Conservation (phyloP, 177 flowering plant genomes). For the Telopea speciosissima region DNA sequence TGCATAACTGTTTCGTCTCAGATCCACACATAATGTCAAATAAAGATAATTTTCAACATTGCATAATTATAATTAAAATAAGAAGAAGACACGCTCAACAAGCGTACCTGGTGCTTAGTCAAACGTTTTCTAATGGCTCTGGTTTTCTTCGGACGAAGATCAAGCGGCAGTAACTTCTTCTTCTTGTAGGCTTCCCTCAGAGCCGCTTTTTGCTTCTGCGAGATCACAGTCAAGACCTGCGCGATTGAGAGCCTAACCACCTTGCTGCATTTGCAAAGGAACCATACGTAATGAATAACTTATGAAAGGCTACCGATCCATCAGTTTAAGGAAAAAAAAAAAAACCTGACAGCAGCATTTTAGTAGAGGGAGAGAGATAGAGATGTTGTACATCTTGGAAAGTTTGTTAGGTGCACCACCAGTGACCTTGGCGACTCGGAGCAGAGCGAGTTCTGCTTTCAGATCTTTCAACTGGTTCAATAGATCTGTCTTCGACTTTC, state of each 20-base stretch:
- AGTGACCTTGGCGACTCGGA: slow-evolving; percentile 28
- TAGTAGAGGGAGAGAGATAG: neutral
- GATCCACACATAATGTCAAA: no score
- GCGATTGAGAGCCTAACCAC: slow-evolving; percentile 31
- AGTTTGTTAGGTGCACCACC: slow-evolving; percentile 32
- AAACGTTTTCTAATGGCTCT: slow-evolving; percentile 26
- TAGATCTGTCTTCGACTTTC: slow-evolving; percentile 18
- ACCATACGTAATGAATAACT: neutral
- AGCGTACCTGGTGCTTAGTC: slow-evolving; percentile 27
- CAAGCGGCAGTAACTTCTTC: slow-evolving; percentile 28
- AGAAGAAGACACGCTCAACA: no score
- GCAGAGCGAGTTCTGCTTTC: slow-evolving; percentile 25
- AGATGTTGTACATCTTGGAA: slow-evolving; percentile 28
- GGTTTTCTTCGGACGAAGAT: slow-evolving; percentile 31
- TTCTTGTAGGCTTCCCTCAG: slow-evolving; percentile 28
- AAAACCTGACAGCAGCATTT: neutral
- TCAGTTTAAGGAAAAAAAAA: neutral
- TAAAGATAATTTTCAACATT: no score
- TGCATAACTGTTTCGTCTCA: no score
- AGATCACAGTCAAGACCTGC: slow-evolving; percentile 24
- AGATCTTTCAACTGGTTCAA: slow-evolving; percentile 24
- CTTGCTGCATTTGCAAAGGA: slow-evolving; percentile 19
- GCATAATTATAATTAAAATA: no score
- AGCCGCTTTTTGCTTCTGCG: slow-evolving; percentile 27
- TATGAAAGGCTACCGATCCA: neutral